Percentiles rank a stretch among this genome's conserved stretches.
These are phyloP conservation scores for Petunia hybrid DNA, from an alignment of 305 asterid genomes.

Conservation along the genomic window DNA sequence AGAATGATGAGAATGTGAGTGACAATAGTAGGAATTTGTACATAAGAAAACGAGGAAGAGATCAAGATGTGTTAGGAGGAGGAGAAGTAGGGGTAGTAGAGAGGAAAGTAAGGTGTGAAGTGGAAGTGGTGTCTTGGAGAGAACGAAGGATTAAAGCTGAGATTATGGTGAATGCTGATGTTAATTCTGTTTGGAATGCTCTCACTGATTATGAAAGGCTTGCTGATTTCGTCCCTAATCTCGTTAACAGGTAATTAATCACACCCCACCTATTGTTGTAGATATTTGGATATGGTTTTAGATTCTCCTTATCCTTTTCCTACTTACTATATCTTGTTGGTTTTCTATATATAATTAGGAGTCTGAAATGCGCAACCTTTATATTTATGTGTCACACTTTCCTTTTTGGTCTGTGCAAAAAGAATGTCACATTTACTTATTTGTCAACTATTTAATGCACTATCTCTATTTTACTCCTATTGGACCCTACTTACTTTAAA, in stretches of 20 bases:
- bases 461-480: too few species aligned
- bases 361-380: too few species aligned
- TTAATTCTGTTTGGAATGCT: constrained; percentile 75
- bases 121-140: constrained; percentile 89
- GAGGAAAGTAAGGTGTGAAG: constrained; percentile 70
- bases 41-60: constrained; percentile 1
- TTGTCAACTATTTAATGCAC: too few species aligned
- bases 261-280: neutral
- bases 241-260: constrained; percentile 67
- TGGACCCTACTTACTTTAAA: too few species aligned
- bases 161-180: constrained; percentile 71
- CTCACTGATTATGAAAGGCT: constrained; percentile 95
- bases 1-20: neutral
- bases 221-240: constrained; percentile 95
- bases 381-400: too few species aligned
- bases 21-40: neutral
- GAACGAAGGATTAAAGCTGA: constrained; percentile 83
- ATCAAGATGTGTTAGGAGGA: neutral
- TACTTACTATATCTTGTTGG: too few species aligned
- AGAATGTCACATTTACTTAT: too few species aligned
- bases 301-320: too few species aligned
- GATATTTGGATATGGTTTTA: neutral
- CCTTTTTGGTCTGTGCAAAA: too few species aligned
- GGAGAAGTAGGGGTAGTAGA: neutral
- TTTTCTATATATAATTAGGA: too few species aligned